Conservation (phyloP, 1,284 basidiomycete genomes). For the Pseudozyma sp. region DNA sequence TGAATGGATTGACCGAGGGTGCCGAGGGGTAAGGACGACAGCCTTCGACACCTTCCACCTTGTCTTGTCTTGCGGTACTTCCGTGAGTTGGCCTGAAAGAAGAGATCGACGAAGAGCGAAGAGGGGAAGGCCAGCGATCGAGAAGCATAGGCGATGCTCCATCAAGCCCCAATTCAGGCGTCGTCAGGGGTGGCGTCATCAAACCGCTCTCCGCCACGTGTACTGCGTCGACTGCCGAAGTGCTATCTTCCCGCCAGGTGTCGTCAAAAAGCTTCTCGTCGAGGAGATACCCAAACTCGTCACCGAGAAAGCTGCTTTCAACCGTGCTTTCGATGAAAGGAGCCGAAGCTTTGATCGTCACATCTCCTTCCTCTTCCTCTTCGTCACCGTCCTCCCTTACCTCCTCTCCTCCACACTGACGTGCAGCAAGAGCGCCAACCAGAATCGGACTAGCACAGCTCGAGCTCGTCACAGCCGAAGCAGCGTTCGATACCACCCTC, state of each 20-base stretch:
- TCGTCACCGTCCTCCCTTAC: constrained; percentile 1
- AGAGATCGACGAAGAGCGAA: background rate
- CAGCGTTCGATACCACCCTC: constrained; percentile 21
- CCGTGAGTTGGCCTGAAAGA: background rate
- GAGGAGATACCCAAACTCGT: constrained; percentile 37
- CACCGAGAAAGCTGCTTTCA: constrained; percentile 1
- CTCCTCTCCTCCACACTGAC: background rate
- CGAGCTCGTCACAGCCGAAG: constrained; percentile 15
- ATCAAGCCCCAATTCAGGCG: constrained; percentile 35
- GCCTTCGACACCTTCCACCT: constrained; percentile 9
- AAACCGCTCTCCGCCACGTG: constrained; percentile 3
- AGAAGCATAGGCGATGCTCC: constrained; percentile 22
- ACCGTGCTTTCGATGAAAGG: no score
- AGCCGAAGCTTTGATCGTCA: constrained; percentile 7
- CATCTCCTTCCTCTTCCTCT: constrained; percentile 10
- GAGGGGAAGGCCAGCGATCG: constrained; percentile 26
- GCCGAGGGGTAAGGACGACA: constrained; percentile 13
- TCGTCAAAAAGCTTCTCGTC: constrained; percentile 8
- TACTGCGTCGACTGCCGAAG: no score
- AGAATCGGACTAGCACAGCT: constrained; percentile 24
- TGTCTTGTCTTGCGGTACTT: background rate
- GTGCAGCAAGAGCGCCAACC: constrained; percentile 7
- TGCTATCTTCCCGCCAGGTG: background rate
- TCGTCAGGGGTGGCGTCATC: constrained; percentile 38
- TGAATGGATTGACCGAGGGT: constrained; percentile 9